Base-by-base conservation (phyloP, 192 early-diverging fungal genomes). In the Paraglomus occultum region DNA sequence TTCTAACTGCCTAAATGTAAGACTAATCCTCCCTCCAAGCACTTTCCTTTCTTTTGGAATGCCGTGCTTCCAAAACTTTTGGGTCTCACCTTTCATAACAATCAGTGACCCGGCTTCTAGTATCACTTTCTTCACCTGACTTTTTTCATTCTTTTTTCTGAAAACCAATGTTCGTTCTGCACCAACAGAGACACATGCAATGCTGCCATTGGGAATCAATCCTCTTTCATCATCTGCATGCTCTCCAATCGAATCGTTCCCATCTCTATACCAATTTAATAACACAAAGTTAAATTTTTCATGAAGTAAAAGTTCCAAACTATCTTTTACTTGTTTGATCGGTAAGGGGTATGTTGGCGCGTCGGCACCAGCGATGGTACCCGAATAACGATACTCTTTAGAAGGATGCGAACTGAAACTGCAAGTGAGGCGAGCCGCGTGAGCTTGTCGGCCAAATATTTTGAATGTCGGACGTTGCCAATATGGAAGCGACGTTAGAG, bases 261-360 rank as follows among this genome's bases (percentile, higher is more conserved):
- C 53, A 57, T 57, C 45, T 57, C 55, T 53, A 68, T 68, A 68
- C 66, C 66, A 68, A 20, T 69, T 69, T 45, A 69, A 55, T 46
- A 69, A 55, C 14, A 69, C 53, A 55, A 69, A 69, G 46, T 68
- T 68, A 51, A 69, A 57, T 7, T 69, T 15, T 3, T 7, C 31
- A 22, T 46, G 47, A 17, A 69, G 50, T 51, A 69, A 48, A 8
- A 18, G 11, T 69, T 69, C 67, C 8, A 68, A 45, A 46, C 23
- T 68, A n/a, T 52, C 50, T 43, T 68, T 55, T 7, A 69, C 57
- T 42, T 40, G 10, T 23, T 42, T 53, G 6, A 57, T 31, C 4
- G 52, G 39, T 38, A 54, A 44, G n/a, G 53, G 67, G 15, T 69
- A 69, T 6, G 53, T 54, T 20, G 57, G 12, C n/a, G 67, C n/a